Percentiles rank a stretch among this genome's conserved stretches.
These are phyloP conservation scores for Chenopodium formosanum DNA, from an alignment of 148 eudicot genomes.

Conservation along the genomic window DNA sequence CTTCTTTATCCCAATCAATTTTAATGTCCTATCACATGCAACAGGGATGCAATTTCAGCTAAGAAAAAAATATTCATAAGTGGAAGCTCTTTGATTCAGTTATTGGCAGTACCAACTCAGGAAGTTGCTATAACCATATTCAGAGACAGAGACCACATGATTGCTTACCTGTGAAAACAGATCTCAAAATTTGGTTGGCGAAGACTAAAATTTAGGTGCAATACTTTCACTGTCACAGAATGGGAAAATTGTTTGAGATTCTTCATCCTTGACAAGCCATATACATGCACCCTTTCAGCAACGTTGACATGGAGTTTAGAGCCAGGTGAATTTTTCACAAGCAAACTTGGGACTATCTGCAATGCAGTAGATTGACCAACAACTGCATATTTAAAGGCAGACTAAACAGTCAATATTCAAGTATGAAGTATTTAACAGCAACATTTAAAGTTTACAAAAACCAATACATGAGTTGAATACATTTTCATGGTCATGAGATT, in stretches of 20 bases:
- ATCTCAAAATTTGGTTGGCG: slow-evolving; percentile 53
- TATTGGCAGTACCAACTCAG: neutral
- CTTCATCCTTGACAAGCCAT: slow-evolving; percentile 66
- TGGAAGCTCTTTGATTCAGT: neutral
- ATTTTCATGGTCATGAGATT: neutral
- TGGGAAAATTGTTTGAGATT: slow-evolving; percentile 57
- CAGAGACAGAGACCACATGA: neutral
- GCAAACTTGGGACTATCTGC: slow-evolving; percentile 48
- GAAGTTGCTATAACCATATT: neutral
- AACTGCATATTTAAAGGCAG: slow-evolving; percentile 41
- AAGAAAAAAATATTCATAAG: neutral
- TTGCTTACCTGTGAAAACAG: slow-evolving; percentile 86
- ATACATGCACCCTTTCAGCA: slow-evolving; percentile 62
- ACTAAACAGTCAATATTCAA: slow-evolving; percentile 10
- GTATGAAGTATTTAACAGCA: slow-evolving; percentile 10
- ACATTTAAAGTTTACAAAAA: neutral
- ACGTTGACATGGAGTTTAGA: slow-evolving; percentile 49
- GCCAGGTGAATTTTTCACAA: slow-evolving; percentile 61
- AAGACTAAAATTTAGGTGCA: slow-evolving; percentile 43
- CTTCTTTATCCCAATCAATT: neutral
- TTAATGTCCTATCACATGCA: neutral
- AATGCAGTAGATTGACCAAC: slow-evolving; percentile 40
- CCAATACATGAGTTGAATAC: neutral
- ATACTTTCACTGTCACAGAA: slow-evolving; percentile 63
- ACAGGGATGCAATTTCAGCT: neutral